Evolutionary conservation across 2,329 filamentous ascomycete species (phyloP), one percentile per base, ranked within the genome.

Genomic region (Dryadomyces quercivorus): DNA sequence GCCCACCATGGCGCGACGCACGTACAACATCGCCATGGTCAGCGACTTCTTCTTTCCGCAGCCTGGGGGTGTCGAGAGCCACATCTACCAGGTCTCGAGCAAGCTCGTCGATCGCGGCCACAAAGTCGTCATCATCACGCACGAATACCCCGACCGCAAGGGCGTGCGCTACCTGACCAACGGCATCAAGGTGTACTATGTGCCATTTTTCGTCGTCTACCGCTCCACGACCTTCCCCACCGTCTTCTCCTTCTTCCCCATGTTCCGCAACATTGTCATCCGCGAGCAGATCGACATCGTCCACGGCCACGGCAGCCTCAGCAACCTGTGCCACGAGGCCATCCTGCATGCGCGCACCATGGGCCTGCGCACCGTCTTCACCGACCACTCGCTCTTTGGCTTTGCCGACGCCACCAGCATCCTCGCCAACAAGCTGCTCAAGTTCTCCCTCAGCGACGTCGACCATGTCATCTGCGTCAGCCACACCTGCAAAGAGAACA

Each of bases 31-130:
- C 71, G 82, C 81, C 59, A 98, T 98, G 93, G 88, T 96, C 69
- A 91, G 92, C 79, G 93, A 98, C 76, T 96, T 95, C 78, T 98
- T 98, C 83, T 98, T 94, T 67, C 93, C 93, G 15, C 92, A 97
- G 65, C 92, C 93, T 52, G 91, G 93, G 66, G 93, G 93, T 63
- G 83, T 98, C 60, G 93, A 98, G 73, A 95, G 89, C 69, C 93
- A 98, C 71, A 97, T 98, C 63, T 98, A 98, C 73, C 93, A 98
- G 70, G 77, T 98, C 44, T 93, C 92, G 36, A 88, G 86, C 55
- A 98, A 97, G 78, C 82, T 98, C 61, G 90, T 97, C 61, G 92
- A 98, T 69, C 88, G 93, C 44, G 93, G 93, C 44, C 93, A 98
- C 75, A 96, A 96, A 72, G 92, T 98, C 63, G 88, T 98, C 59